Conservation (phyloP, 306 rosid genomes). For the Hylodesmum podocarpum region DNA sequence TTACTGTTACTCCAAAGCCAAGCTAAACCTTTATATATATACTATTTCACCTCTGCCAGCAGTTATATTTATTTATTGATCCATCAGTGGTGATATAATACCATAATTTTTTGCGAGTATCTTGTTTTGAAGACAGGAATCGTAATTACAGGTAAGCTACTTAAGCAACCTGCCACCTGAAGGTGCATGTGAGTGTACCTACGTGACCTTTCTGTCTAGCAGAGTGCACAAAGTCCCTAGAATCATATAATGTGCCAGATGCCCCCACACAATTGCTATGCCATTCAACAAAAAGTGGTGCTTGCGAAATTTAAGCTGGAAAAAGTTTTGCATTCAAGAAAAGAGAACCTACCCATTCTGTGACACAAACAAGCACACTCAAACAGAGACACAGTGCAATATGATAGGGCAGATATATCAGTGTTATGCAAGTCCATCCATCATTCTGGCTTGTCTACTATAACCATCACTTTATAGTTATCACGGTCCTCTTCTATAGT, state of each 20-base stretch:
- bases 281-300: slow-evolving; percentile 7
- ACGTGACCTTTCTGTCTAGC: not conserved
- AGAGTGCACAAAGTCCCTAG: not conserved
- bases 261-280: not conserved
- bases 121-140: not conserved
- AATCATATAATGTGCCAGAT: not conserved
- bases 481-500: no score
- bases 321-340: slow-evolving; percentile 14
- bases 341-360: slow-evolving; percentile 25
- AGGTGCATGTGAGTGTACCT: not conserved
- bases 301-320: slow-evolving; percentile 25
- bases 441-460: not conserved
- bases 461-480: not conserved
- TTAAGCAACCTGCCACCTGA: not conserved
- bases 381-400: slow-evolving; percentile 18
- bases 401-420: not conserved
- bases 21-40: no score
- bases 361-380: slow-evolving; percentile 25
- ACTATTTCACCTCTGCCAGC: no score
- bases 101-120: not conserved
- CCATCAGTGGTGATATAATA: not conserved
- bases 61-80: no score
- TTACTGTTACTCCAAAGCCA: no score
- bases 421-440: slow-evolving; percentile 19
- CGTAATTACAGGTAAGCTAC: not conserved